Percentiles rank a stretch among this genome's conserved stretches.
Evolutionary conservation across 352 stramenopile species (phyloP).

Genomic region (Globisporangium recalcitrans): DNA sequence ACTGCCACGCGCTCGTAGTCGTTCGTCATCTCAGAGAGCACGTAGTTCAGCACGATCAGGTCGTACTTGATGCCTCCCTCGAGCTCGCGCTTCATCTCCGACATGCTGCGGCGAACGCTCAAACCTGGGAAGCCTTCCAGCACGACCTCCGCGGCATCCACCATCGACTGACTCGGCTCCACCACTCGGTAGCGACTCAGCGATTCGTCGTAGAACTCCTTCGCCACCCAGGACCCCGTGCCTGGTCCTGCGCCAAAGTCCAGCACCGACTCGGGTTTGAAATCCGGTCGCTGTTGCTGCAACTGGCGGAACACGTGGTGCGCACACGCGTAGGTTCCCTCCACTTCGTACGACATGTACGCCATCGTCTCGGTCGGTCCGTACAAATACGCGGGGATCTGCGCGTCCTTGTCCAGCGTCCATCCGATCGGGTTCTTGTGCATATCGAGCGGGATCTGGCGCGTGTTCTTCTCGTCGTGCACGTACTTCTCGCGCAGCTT

Average conservation of each 20-base stretch:
- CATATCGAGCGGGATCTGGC: constrained; percentile 65
- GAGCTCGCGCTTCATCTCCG: constrained; percentile 76
- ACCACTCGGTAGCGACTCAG: constrained; percentile 66
- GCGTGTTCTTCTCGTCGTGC: constrained; percentile 39
- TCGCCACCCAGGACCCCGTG: constrained; percentile 72
- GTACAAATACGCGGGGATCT: constrained; percentile 65
- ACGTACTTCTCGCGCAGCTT: constrained; percentile 53
- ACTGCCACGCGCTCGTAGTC: constrained; percentile 79
- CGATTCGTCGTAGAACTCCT: constrained; percentile 59
- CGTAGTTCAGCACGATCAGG: constrained; percentile 67
- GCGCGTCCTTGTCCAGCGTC: constrained; percentile 60
- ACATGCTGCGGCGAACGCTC: constrained; percentile 62
- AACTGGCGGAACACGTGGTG: constrained; percentile 71
- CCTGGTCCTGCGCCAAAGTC: constrained; percentile 77
- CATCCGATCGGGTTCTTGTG: constrained; percentile 74
- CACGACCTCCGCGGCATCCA: constrained; percentile 66
- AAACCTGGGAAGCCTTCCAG: constrained; percentile 72
- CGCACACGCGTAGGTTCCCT: constrained; percentile 59
- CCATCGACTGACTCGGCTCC: constrained; percentile 84
- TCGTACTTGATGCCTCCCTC: constrained; percentile 67
- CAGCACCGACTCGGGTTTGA: constrained; percentile 57
- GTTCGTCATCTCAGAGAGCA: constrained; percentile 78
- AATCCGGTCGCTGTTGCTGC: constrained; percentile 42
- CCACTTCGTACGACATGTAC: constrained; percentile 72
- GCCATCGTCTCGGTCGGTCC: constrained; percentile 67